Base-by-base conservation (phyloP, 2,329 filamentous ascomycete genomes). In the Diplodia sapinea region DNA sequence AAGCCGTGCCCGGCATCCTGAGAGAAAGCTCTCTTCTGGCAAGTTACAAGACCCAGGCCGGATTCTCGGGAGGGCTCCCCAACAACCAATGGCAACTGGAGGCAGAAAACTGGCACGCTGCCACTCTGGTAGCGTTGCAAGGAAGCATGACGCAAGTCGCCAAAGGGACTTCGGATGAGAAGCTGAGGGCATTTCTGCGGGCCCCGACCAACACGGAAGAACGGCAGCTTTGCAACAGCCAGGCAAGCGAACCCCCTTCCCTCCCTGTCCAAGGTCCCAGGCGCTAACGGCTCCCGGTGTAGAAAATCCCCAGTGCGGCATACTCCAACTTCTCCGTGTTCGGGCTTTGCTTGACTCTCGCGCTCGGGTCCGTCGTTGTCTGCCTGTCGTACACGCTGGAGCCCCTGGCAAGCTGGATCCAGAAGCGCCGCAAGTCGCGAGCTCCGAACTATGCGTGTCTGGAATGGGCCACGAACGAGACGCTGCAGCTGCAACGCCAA, bases 311-410 rank as follows among this genome's bases (percentile, higher is more conserved):
- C 33, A 72, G 67, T n/a, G 56, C 38, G 3, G 59, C 51, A 2
- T 69, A 72, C 63, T 67, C 69, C 38, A 69, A 64, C 29, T 67
- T 75, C 12, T 71, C 68, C n/a, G 67, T 72, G 15, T 68, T 75
- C 7, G 73, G 72, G n/a, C 70, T 75, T 68, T 59, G 36, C 5
- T 67, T 74, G 2, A 73, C 72, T 1, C 65, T 75, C 23, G 59
- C 43, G 11, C 67, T 73, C 12, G 73, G 73, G 23, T 56, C 62
- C 13, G 11, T 73, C 13, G 52, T 74, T 36, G 70, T 75, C 15
- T 31, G 71, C 9, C 56, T 73, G 3, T 69, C 67, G 26, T 15
- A 38, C 6, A n/a, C 52, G 0, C 43, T 72, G 8, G 68, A 68
- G 0, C 51, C 13, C 4, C 51, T 8, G 4, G 11, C 33, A 12